Base-by-base conservation (phyloP, 805 yeast species). In the Metschnikowia cerradonensis region DNA sequence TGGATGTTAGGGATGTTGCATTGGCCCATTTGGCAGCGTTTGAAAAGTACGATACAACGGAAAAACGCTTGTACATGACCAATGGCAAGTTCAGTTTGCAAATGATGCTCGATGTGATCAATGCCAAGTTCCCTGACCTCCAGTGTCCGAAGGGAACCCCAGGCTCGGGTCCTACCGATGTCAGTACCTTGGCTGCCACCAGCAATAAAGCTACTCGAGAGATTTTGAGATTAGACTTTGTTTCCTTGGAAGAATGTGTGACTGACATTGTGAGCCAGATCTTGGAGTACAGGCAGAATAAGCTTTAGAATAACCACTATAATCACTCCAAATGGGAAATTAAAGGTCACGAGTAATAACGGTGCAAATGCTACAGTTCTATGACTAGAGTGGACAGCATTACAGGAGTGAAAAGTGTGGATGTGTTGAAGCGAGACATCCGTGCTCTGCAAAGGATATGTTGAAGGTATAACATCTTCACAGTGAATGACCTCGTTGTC, bases 51-150 rank as follows among this genome's bases (percentile, higher is more conserved):
- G 50, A 55, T 2, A 50, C 60, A 11, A 41, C 50, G 6, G 61
- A 61, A 2, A 46, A 58, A 47, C 52, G 62, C 14, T 54, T 64
- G 13, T 47, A 55, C 23, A 49, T 66, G 53, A 60, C 66, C 15
- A 65, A 65, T 41, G 73, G 71, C 13, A 63, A 63, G n/a, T 71
- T 68, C 50, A 60, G 67, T 34, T 62, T 64, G 26, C 63, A 70
- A 41, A 73, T 69, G 53, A 62, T 67, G 35, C 50, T 73, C 36
- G 73, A 72, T 50, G 56, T 71, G 17, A 64, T 70, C 54, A 73
- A 72, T 22, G 70, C 65, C 50, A 63, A 64, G 48, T 60, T 62
- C 40, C 70, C 70, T 1, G 47, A 56, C 31, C 52, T 62, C 43
- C 32, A 39, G 36, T 49, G 55, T 8, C 62, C 61, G 32, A 47